These are phyloP conservation scores for Liriodendron chinense DNA, from an alignment of 164 flowering plant species.

Conservation along the genomic window DNA sequence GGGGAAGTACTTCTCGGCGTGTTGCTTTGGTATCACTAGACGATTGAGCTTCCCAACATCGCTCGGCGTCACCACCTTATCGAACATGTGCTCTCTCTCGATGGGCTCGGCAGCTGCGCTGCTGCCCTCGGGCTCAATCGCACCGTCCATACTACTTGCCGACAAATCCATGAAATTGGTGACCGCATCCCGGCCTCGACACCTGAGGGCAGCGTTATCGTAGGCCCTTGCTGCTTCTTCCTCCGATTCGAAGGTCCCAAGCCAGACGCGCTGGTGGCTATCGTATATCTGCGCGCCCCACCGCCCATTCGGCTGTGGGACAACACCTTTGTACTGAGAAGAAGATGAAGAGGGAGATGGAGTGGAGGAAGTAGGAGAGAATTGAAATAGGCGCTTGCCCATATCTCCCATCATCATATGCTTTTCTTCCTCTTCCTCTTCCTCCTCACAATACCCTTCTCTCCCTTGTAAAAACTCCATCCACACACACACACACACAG, in stretches of 20 bases:
- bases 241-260: constrained; percentile 12
- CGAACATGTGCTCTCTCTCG: constrained; percentile 91
- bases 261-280: constrained; percentile 20
- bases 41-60: constrained; percentile 95
- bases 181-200: constrained; percentile 5
- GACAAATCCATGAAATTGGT: constrained; percentile 8
- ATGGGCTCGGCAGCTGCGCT: not conserved
- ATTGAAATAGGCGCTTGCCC: constrained; percentile 13
- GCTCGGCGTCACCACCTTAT: constrained; percentile 92
- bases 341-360: constrained; percentile 16
- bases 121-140: not conserved
- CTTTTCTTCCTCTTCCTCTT: constrained; percentile 17
- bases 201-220: constrained; percentile 3
- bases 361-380: constrained; percentile 10
- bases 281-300: constrained; percentile 21
- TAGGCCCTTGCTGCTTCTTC: constrained; percentile 9
- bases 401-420: constrained; percentile 3
- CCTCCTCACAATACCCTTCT: constrained; percentile 14
- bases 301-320: constrained; percentile 15
- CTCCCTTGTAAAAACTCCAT: constrained; percentile 15
- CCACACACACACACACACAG: not conserved
- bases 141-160: not conserved
- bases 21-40: constrained; percentile 91
- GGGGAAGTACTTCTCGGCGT: constrained; percentile 94
- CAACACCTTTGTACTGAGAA: constrained; percentile 11